Percentiles rank a stretch among this genome's conserved stretches.
Conservation (phyloP, 345 rosid species). For the Hirschfeldia incana region DNA sequence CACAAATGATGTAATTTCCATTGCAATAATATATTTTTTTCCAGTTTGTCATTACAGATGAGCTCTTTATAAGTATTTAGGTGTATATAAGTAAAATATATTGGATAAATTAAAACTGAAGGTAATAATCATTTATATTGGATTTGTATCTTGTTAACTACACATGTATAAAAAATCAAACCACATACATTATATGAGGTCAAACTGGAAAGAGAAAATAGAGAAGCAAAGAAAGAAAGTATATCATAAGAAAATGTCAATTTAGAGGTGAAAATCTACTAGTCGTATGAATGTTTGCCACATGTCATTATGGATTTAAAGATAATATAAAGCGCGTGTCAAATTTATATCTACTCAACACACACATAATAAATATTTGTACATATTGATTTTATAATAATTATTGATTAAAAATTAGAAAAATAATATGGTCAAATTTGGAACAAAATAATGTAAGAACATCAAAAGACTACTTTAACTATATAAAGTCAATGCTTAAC, state of each 20-base stretch:
- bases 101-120: too few relatives aligned
- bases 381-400: background rate
- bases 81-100: too few relatives aligned
- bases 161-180: background rate
- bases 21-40: too few relatives aligned
- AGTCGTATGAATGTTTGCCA: background rate
- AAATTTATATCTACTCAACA: background rate
- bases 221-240: background rate
- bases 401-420: background rate
- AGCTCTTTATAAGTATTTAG: too few relatives aligned
- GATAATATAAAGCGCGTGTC: background rate
- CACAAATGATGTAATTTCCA: too few relatives aligned
- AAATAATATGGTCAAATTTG: background rate
- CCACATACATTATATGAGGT: background rate
- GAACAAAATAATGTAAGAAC: conserved; percentile 1
- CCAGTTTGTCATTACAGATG: too few relatives aligned
- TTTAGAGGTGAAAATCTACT: background rate
- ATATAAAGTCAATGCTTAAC: conserved; percentile 26
- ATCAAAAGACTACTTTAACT: conserved; percentile 4
- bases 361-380: background rate
- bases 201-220: background rate
- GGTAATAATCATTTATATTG: background rate
- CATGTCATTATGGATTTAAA: background rate
- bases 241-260: background rate
- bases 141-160: background rate